Evolutionary conservation across 495 filamentous ascomycete genomes (phyloP).

Genomic region (Cairneyella variabilis): DNA sequence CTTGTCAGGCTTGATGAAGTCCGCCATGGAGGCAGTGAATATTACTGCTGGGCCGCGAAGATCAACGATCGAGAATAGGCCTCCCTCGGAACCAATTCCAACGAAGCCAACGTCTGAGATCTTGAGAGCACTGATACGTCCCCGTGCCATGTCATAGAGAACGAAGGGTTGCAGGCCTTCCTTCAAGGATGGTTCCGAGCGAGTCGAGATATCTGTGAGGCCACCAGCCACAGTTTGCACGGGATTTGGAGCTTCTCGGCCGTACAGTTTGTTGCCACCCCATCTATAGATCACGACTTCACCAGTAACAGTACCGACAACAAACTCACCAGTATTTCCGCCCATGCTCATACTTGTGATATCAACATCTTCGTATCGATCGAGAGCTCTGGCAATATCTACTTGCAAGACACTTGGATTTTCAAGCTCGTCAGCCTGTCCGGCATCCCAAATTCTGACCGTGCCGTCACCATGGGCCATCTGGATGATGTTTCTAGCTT

Average conservation of each 20-base stretch:
- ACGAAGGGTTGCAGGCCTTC: constrained; percentile 79
- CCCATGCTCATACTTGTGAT: constrained; percentile 73
- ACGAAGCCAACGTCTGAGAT: constrained; percentile 91
- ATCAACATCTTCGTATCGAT: constrained; percentile 70
- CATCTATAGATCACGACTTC: constrained; percentile 87
- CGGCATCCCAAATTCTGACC: constrained; percentile 83
- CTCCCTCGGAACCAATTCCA: constrained; percentile 76
- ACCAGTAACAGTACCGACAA: constrained; percentile 72
- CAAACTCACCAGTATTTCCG: constrained; percentile 75
- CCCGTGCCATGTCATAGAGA: constrained; percentile 76
- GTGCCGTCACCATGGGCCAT: constrained; percentile 86
- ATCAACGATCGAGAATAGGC: constrained; percentile 76
- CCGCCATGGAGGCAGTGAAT: constrained; percentile 60
- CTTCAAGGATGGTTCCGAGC: constrained; percentile 74
- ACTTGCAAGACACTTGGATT: constrained; percentile 78
- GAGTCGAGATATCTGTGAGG: constrained; percentile 67
- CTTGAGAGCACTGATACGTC: constrained; percentile 70
- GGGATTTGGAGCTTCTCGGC: constrained; percentile 45
- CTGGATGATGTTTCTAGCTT: constrained; percentile 74
- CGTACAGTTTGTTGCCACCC: constrained; percentile 67
- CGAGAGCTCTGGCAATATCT: constrained; percentile 79
- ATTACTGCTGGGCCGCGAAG: constrained; percentile 87
- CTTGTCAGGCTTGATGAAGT: constrained; percentile 68
- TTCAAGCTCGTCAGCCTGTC: constrained; percentile 88
- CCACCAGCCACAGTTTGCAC: constrained; percentile 47